A percentile compares a stretch with the other conserved stretches of the same genome.
phyloP scores from a whole-genome alignment of 2,329 filamentous ascomycete species.

The Teratosphaeriaceae sp. region DNA sequence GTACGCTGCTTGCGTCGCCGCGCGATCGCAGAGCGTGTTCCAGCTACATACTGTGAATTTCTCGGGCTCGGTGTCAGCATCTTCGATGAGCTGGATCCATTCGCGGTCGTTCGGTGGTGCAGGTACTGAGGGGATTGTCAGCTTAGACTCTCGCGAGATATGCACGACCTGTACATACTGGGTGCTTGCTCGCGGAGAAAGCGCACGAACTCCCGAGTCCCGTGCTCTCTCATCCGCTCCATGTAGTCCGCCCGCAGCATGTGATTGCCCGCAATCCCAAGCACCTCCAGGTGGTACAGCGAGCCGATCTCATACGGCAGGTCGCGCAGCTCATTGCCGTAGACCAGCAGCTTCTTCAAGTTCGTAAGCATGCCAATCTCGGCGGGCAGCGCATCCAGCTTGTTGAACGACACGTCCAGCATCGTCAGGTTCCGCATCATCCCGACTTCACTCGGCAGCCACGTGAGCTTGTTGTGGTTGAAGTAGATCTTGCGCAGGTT shows the following conservation, averaged over 20 bases:
- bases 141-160: neutral
- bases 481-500: constrained; percentile 92
- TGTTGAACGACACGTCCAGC: constrained; percentile 84
- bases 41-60: constrained; percentile 78
- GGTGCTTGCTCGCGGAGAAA: constrained; percentile 78
- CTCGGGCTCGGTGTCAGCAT: constrained; percentile 30
- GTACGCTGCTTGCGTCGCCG: constrained; percentile 76
- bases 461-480: constrained; percentile 81
- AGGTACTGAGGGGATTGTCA: constrained; percentile 51
- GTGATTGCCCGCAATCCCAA: constrained; percentile 90
- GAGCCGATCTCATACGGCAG: constrained; percentile 85
- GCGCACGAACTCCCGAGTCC: constrained; percentile 77
- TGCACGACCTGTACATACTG: constrained; percentile 49
- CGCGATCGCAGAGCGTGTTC: constrained; percentile 94
- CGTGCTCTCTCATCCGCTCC: constrained; percentile 76
- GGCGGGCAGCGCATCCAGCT: constrained; percentile 71
- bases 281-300: constrained; percentile 76
- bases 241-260: constrained; percentile 64
- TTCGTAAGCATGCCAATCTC: constrained; percentile 98
- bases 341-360: constrained; percentile 75
- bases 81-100: constrained; percentile 66
- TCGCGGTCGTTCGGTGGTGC: constrained; percentile 69
- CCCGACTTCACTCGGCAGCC: constrained; percentile 75
- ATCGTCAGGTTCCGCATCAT: constrained; percentile 72
- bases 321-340: constrained; percentile 80